Evolutionary conservation across 192 early-diverging fungal genomes (phyloP).

Genomic region (Coemansia sp.): DNA sequence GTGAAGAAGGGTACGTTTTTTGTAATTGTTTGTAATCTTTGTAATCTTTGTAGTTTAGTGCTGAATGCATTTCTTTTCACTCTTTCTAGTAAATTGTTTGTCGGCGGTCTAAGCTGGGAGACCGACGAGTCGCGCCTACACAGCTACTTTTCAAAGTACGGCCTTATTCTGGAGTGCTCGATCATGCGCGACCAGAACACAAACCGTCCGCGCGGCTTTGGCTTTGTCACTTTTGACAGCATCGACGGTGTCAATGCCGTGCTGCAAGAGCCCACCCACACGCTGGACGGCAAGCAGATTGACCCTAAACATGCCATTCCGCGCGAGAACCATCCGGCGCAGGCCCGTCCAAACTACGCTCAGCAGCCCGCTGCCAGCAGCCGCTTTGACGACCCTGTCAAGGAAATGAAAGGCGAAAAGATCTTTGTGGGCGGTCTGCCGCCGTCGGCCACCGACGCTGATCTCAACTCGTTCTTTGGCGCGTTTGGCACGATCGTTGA

Average conservation of each 20-base stretch:
- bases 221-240: constrained; percentile 89
- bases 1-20: constrained; percentile 49
- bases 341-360: constrained; percentile 9
- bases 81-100: constrained; percentile 79
- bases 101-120: constrained; percentile 83
- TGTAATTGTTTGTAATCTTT: constrained; percentile 17
- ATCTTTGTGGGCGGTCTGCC: constrained; percentile 92
- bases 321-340: constrained; percentile 27
- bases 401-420: constrained; percentile 60
- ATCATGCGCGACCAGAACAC: constrained; percentile 85
- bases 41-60: constrained; percentile 1
- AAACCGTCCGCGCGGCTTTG: constrained; percentile 89
- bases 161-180: constrained; percentile 77
- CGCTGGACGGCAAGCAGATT: constrained; percentile 66
- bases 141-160: constrained; percentile 84
- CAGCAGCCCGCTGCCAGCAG: background rate
- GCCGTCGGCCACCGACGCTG: constrained; percentile 78
- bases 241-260: constrained; percentile 75
- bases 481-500: constrained; percentile 84
- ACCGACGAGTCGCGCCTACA: constrained; percentile 84
- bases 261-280: constrained; percentile 65
- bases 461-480: constrained; percentile 78
- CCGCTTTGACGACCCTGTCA: constrained; percentile 19
- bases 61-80: background rate
- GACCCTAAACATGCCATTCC: constrained; percentile 56